Evolutionary conservation across 2,329 filamentous ascomycete species (phyloP).

Genomic region (Clarireedia homoeocarpa): DNA sequence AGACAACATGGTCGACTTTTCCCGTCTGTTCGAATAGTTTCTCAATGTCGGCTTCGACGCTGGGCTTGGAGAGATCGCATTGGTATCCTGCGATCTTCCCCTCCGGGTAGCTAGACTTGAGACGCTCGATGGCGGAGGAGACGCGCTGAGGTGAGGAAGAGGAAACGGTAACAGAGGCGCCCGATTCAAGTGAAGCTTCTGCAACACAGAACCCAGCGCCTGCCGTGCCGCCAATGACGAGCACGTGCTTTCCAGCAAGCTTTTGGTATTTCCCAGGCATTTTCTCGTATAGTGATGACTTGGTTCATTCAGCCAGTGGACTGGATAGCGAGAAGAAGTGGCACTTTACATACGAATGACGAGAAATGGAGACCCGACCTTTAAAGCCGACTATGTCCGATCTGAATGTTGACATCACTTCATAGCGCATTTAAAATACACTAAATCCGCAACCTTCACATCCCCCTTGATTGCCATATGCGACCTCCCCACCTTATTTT

Average conservation of each 20-base stretch:
- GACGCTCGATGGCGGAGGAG: constrained; percentile 5
- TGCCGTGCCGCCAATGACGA: constrained; percentile 24
- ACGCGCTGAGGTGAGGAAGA: constrained; percentile 13
- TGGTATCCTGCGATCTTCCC: constrained; percentile 11
- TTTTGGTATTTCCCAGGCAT: constrained; percentile 23
- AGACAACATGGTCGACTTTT: constrained; percentile 23
- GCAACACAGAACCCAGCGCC: constrained; percentile 24
- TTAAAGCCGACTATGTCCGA: too few species aligned
- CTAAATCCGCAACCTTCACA: too few species aligned
- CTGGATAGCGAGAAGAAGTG: neutral
- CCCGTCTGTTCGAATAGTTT: constrained; percentile 32
- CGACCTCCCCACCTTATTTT: too few species aligned
- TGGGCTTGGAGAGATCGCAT: constrained; percentile 19
- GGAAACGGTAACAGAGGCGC: constrained; percentile 21
- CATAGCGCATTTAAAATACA: too few species aligned
- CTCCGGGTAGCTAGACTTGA: constrained; percentile 13
- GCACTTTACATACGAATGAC: too few species aligned
- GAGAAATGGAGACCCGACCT: too few species aligned
- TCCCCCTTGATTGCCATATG: too few species aligned
- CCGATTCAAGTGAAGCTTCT: constrained; percentile 22
- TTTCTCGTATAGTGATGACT: neutral
- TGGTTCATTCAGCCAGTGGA: neutral
- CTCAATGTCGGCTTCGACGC: constrained; percentile 31
- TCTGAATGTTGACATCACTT: too few species aligned
- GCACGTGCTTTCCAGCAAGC: constrained; percentile 21